A percentile compares a stretch with the other conserved stretches of the same genome.
These are phyloP conservation scores for Silybum marianum DNA, from an alignment of 129 eudicot species.

Conservation along the genomic window DNA sequence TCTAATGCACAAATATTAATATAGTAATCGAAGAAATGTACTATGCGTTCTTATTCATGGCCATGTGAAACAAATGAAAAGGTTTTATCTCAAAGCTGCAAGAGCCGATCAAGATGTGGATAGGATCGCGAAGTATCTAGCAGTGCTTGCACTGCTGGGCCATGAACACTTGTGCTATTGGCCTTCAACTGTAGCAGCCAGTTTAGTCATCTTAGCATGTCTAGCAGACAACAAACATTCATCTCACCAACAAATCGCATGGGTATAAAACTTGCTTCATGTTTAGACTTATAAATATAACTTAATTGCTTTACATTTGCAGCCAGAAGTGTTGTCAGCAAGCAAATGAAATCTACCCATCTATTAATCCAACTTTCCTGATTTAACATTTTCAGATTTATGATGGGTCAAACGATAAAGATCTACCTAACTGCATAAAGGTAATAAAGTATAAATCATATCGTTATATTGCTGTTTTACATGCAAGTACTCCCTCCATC, in stretches of 20 bases:
- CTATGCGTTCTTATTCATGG: slow-evolving; percentile 19
- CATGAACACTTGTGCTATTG: slow-evolving; percentile 75
- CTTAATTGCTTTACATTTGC: slow-evolving; percentile 11
- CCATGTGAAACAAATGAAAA: slow-evolving; percentile 33
- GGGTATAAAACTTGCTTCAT: slow-evolving; percentile 42
- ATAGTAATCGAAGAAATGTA: slow-evolving; percentile 16
- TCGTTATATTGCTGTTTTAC: slow-evolving; percentile 1
- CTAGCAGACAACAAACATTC: slow-evolving; percentile 52
- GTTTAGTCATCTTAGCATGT: slow-evolving; percentile 76
- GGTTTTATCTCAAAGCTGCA: slow-evolving; percentile 96
- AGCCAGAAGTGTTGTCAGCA: slow-evolving; percentile 7
- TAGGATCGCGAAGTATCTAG: slow-evolving; percentile 69
- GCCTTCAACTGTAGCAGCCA: slow-evolving; percentile 99
- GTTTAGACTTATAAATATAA: neutral
- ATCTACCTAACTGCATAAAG: slow-evolving; percentile 81
- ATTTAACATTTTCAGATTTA: slow-evolving; percentile 53
- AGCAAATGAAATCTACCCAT: slow-evolving; percentile 22
- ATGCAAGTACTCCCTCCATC: slow-evolving; percentile 7
- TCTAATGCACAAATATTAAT: slow-evolving; percentile 16
- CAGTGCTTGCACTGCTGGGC: slow-evolving; percentile 64
- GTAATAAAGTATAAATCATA: slow-evolving; percentile 35
- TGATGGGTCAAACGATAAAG: slow-evolving; percentile 57
- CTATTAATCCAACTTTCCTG: slow-evolving; percentile 18
- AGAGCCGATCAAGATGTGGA: slow-evolving; percentile 59
- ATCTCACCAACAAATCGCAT: slow-evolving; percentile 54